Conservation (phyloP, 2,329 filamentous ascomycete genomes). For the Bertia moriformis region DNA sequence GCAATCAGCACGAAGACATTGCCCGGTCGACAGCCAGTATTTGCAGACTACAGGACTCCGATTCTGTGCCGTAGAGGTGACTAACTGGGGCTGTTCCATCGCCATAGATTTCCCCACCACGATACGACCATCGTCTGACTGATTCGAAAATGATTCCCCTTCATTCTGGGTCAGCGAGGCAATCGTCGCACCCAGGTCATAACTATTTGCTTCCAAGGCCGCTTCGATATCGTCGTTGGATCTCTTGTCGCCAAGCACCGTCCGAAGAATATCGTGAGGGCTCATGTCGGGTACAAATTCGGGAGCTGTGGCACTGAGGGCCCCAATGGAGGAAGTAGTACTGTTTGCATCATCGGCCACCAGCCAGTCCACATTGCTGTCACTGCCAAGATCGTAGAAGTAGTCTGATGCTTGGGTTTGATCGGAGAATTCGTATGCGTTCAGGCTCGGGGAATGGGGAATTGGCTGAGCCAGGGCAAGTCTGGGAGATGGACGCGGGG, state of each 20-base stretch:
- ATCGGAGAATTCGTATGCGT: constrained; percentile 45
- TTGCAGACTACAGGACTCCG: constrained; percentile 56
- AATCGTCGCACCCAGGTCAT: constrained; percentile 52
- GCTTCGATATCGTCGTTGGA: constrained; percentile 53
- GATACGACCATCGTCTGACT: background rate
- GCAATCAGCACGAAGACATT: constrained; percentile 54
- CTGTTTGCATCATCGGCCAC: constrained; percentile 50
- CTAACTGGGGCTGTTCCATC: background rate
- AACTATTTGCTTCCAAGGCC: constrained; percentile 47
- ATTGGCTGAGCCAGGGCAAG: constrained; percentile 50
- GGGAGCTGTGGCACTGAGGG: background rate
- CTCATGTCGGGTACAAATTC: constrained; percentile 36
- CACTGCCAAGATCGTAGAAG: constrained; percentile 52
- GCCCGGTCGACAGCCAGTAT: constrained; percentile 52
- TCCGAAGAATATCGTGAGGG: constrained; percentile 56
- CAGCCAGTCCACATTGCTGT: constrained; percentile 50
- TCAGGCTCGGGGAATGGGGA: constrained; percentile 51
- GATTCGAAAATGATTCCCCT: background rate
- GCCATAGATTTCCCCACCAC: constrained; percentile 1
- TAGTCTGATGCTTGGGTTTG: constrained; percentile 40
- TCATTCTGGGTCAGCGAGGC: constrained; percentile 38
- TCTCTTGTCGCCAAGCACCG: constrained; percentile 47
- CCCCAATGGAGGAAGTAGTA: constrained; percentile 34
- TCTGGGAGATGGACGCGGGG: constrained; percentile 52
- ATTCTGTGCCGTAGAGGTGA: background rate